Evolutionary conservation across 306 rosid genomes (phyloP), one percentile per base, ranked within the genome.

Genomic region (Rubus parviflorus): DNA sequence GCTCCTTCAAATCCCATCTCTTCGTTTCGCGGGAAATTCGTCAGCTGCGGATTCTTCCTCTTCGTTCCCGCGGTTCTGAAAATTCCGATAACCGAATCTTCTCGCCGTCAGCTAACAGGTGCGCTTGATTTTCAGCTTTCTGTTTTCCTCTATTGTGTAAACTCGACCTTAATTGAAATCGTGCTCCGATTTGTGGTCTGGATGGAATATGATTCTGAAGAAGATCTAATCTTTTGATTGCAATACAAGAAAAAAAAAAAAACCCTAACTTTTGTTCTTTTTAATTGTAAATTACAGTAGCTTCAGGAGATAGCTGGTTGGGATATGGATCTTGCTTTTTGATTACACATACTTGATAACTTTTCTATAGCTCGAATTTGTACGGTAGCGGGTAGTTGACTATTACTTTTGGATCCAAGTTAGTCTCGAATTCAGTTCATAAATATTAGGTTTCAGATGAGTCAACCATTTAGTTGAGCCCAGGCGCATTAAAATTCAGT

Each of bases 21-120:
- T 49, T 51, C 64, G 73, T 61, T 70, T 80, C 67, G 45, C 64
- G 70, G 63, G 73, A 77, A 82, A 64, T 42, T 69, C 56, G 66
- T 77, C 73, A 69, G 70, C 75, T 57, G 76, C 71, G 9, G 13
- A 70, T 15, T 48, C 53, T 69, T 51, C 48, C 45, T 57, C 49
- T 54, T 13, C 47, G 74, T 68, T 51, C 77, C 63, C 17, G 70
- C 35, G 53, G 62, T 66, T 70, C 77, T 76, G 65, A 75, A 58
- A 20, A 42, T 62, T 80, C 47, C 15, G 69, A 35, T 1, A 79
- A 64, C 70, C 80, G 77, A 79, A 38, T 64, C 72, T 37, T 11
- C 87, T 87, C 89, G 85, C 85, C 83, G 80, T 88, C 82, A 75
- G 78, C 84, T 83, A 68, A 58, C 83, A 56, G 72, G 90, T 93